Evolutionary conservation across 306 rosid species (phyloP), one percentile per base, ranked within the genome.

Genomic region (Cucurbita moschata): DNA sequence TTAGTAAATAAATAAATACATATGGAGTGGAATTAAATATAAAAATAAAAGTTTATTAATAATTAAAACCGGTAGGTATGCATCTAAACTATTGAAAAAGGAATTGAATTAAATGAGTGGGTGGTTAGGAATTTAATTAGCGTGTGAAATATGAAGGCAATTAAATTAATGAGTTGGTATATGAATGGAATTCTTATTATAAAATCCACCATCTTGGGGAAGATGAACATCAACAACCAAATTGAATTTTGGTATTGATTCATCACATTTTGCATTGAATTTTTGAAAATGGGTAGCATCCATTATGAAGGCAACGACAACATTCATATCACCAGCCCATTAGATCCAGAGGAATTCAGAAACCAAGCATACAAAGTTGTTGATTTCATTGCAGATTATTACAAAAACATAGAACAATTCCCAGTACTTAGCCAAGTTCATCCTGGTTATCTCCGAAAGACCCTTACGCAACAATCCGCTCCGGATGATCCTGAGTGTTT

Each of bases 351-450:
- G 16, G 88, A 79, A 37, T 82, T 81, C 67, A 78, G 88, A 63
- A 66, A 38, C 0, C 81, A 84, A 71, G 85, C 77, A 65, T 75
- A 85, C 39, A 77, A 81, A 77, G 37, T 80, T 9, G 43, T 77
- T 1, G 82, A 84, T n/a, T 85, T 79, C 70, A 65, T 85, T 2
- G 86, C 84, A 0, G 81, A 80, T 58, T 82, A 85, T 40, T 82
- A 78, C 74, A 30, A 55, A 19, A 68, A 68, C 59, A 68, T 82
- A 6, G 83, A 80, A 19, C 75, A 80, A 11, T 74, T 50, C 62
- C 81, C 86, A 0, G 81, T 82, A 40, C 44, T 44, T 37, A 85
- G 84, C 78, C 84, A 67, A 63, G 84, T 80, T 2, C 39, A 23
- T 70, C 86, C 88, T 0, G 78, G 74, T 2, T 85, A 80, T 68